Evolutionary conservation across 2,329 filamentous ascomycete genomes (phyloP), one percentile per base, ranked within the genome.

Genomic region (Neofusicoccum sp.): DNA sequence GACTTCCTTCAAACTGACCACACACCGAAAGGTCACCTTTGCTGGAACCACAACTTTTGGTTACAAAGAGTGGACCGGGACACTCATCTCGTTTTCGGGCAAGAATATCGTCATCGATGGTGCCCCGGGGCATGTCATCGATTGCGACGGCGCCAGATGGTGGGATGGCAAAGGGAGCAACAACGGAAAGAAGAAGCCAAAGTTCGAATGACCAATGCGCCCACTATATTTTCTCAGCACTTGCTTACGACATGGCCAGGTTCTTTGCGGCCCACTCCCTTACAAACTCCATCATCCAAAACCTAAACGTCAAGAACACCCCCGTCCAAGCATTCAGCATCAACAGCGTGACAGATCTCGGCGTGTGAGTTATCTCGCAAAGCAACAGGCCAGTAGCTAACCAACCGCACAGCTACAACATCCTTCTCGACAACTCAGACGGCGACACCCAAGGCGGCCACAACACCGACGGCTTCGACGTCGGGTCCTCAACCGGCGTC

Each of bases 11-110:
- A 38, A 38, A 14, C 34, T 38, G 7, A 49, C n/a, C n/a, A n/a
- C n/a, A n/a, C n/a, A n/a, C n/a, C n/a, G n/a, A n/a, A 24, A 61
- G 73, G 80, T 89, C 63, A 83, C 82, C 66, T 89, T 89, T 73
- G 72, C 84, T 61, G 88, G 87, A 44, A 83, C 78, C 12, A 89
- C 87, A n/a, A 85, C 82, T 58, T 90, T 87, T 68, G 86, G 79
- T 20, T 89, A 88, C 75, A 77, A 84, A 64, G 82, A 87, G 67
- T 89, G 86, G 87, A 70, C 71, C 1, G 87, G 87, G 0, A 87
- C 87, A 45, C 77, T 90, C 12, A 79, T 90, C 66, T 80, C 80
- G 30, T 77, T 89, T 63, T 82, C 82, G 1, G 87, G 87, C 41
- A 74, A 63, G 58, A 70, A 85, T 63, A 83, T 88, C 68, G 83